Conservation (phyloP, 2,329 filamentous ascomycete species). For the Penicillium sp. region DNA sequence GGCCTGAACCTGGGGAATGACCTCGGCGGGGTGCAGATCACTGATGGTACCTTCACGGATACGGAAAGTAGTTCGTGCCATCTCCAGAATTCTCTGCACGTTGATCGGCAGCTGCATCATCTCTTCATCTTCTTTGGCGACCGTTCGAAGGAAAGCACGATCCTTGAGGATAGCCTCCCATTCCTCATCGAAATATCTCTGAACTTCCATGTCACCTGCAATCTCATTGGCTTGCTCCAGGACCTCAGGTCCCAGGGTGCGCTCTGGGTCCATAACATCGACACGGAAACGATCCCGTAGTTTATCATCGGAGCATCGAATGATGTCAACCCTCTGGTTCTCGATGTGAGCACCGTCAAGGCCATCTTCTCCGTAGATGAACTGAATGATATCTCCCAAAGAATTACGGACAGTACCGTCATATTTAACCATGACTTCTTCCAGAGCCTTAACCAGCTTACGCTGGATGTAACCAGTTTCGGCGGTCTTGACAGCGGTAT, state of each 20-base stretch:
- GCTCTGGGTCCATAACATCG: constrained; percentile 70
- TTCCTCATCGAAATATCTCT: constrained; percentile 80
- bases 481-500: constrained; percentile 98
- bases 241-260: constrained; percentile 59
- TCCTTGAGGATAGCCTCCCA: constrained; percentile 73
- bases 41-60: constrained; percentile 80
- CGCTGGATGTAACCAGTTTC: constrained; percentile 99
- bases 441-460: constrained; percentile 93
- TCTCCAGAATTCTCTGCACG: constrained; percentile 81
- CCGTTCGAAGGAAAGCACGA: constrained; percentile 65
- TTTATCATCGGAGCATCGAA: constrained; percentile 68
- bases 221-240: constrained; percentile 85
- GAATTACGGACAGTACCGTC: constrained; percentile 97
- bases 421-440: constrained; percentile 96
- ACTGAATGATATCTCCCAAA: constrained; percentile 91
- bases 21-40: constrained; percentile 81
- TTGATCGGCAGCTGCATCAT: constrained; percentile 90
- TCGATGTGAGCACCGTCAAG: constrained; percentile 91
- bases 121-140: constrained; percentile 72
- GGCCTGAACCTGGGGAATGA: constrained; percentile 70
- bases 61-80: constrained; percentile 82
- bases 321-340: constrained; percentile 80
- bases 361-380: constrained; percentile 95
- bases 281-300: constrained; percentile 80
- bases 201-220: constrained; percentile 77